Conservation (phyloP, 2,329 filamentous ascomycete genomes). For the Macrophomina pseudophaseolina region DNA sequence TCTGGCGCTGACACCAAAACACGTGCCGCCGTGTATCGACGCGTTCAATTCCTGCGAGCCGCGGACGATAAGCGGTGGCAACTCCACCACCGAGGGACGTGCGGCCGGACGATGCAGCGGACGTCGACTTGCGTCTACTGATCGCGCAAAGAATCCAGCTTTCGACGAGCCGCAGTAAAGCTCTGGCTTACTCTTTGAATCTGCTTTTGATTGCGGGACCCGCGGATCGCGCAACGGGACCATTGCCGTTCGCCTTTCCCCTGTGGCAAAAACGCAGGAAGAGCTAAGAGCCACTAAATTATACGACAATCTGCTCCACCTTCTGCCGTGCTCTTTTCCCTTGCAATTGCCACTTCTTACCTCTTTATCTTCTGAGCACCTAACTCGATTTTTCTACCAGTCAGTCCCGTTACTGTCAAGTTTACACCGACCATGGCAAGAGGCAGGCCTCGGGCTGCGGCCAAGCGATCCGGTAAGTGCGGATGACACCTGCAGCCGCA, state of each 20-base stretch:
- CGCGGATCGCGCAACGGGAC: not conserved
- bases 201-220: not conserved
- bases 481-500: not conserved
- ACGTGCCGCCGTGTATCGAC: not conserved
- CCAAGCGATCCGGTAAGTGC: conserved; percentile 10
- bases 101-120: conserved; percentile 7
- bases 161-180: not conserved
- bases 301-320: conserved; percentile 9
- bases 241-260: conserved; percentile 5
- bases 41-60: not conserved
- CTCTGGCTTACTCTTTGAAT: not conserved
- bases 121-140: conserved; percentile 7
- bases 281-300: conserved; percentile 10
- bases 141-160: conserved; percentile 1
- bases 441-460: conserved; percentile 8
- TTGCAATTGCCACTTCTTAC: not conserved
- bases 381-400: not conserved
- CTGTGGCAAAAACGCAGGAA: conserved; percentile 16
- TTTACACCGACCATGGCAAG: not conserved
- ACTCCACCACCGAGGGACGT: conserved; percentile 7
- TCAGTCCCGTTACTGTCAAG: not conserved
- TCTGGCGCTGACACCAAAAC: not conserved
- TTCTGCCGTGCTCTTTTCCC: not conserved
- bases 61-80: not conserved
- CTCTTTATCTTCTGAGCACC: not conserved